These are phyloP conservation scores for Juncus effusus DNA, from an alignment of 176 grass and related monocot genomes.

Conservation along the genomic window DNA sequence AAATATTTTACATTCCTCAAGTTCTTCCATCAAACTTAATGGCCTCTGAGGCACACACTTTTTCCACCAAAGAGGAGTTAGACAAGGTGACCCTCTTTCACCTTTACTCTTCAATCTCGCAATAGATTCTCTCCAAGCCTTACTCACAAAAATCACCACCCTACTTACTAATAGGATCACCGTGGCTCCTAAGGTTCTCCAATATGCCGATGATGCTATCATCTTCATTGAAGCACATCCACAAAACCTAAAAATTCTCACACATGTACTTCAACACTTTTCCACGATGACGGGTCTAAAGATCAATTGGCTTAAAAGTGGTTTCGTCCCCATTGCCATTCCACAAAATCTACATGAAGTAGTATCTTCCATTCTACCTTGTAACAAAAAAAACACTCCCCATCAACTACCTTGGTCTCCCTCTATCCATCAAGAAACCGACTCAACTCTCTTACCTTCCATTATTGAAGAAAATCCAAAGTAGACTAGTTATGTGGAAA, in stretches of 20 bases:
- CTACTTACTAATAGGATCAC: neutral
- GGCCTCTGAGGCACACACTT: neutral
- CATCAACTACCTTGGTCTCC: neutral
- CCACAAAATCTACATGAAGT: no score
- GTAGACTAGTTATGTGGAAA: neutral
- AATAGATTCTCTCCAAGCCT: neutral
- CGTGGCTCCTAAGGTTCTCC: neutral
- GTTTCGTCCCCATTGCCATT: neutral
- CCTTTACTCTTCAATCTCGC: constrained; percentile 13
- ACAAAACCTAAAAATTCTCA: neutral
- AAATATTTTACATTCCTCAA: neutral
- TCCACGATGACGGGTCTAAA: neutral
- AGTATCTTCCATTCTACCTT: neutral
- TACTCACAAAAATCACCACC: neutral
- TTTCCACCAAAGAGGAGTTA: neutral
- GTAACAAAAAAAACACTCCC: neutral
- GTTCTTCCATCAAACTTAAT: neutral
- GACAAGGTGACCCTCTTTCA: neutral
- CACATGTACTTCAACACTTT: neutral
- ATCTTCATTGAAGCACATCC: neutral
- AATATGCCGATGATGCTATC: neutral
- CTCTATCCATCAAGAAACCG: neutral
- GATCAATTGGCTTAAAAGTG: neutral
- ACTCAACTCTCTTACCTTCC: neutral
- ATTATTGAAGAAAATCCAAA: neutral